phyloP scores from a whole-genome alignment of 208 protist genomes.

The Trypanosoma boissoni region DNA sequence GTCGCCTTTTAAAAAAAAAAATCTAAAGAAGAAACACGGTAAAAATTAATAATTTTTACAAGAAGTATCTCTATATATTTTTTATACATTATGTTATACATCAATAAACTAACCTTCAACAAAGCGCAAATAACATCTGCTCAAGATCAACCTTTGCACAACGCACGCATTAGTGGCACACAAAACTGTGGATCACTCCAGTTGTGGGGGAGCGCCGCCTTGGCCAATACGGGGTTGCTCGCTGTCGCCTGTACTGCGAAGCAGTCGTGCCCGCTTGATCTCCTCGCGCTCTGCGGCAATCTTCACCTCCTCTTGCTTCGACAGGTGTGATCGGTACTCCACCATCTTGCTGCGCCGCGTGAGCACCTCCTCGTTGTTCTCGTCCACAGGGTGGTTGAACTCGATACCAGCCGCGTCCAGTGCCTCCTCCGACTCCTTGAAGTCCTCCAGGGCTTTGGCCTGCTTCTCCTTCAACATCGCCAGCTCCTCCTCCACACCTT shows the following conservation, averaged over 20 bases:
- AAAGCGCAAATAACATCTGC: too few relatives aligned
- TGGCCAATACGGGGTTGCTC: slow-evolving; percentile 22
- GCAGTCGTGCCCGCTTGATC: slow-evolving; percentile 58
- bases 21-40: slow-evolving; percentile 6
- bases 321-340: slow-evolving; percentile 72
- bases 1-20: slow-evolving; percentile 6
- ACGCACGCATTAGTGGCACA: too few relatives aligned
- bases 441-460: slow-evolving; percentile 62
- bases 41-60: slow-evolving; percentile 20
- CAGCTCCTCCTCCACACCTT: slow-evolving; percentile 63
- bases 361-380: slow-evolving; percentile 64
- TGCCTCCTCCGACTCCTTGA: slow-evolving; percentile 74
- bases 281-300: slow-evolving; percentile 78
- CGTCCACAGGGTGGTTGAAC: slow-evolving; percentile 65
- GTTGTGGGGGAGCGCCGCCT: slow-evolving; percentile 22
- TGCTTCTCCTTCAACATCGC: slow-evolving; percentile 77
- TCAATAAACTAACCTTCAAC: too few relatives aligned
- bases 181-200: slow-evolving; percentile 11
- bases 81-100: too few relatives aligned
- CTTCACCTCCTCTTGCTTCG: slow-evolving; percentile 80
- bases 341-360: slow-evolving; percentile 83
- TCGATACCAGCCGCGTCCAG: slow-evolving; percentile 64
- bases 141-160: too few relatives aligned
- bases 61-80: too few relatives aligned
- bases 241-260: slow-evolving; percentile 28